A percentile compares a stretch with the other conserved stretches of the same genome.
These are phyloP conservation scores for Boechera divaricarpa DNA, from an alignment of 345 rosid genomes.

Conservation along the genomic window DNA sequence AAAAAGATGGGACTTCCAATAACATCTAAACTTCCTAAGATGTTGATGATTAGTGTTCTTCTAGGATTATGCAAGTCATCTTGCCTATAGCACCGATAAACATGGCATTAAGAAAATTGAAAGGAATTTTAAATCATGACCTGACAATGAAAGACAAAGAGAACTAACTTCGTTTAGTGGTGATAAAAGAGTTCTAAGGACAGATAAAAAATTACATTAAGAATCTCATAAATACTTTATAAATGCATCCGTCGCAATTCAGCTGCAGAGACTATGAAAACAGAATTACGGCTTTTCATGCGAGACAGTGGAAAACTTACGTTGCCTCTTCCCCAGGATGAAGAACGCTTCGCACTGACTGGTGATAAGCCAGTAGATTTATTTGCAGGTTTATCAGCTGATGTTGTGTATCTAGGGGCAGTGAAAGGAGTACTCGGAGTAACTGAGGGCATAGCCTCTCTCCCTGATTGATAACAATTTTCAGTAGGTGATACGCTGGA, in stretches of 20 bases:
- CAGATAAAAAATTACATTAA: not conserved
- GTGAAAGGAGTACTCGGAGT: slow-evolving; percentile 65
- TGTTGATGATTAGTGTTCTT: not conserved
- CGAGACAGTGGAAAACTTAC: slow-evolving; percentile 56
- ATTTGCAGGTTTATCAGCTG: slow-evolving; percentile 63
- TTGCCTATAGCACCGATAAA: not conserved
- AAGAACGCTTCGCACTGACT: slow-evolving; percentile 61
- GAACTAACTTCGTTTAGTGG: slow-evolving; percentile 1
- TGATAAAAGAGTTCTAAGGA: not conserved
- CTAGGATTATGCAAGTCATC: not conserved
- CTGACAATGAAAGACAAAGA: not conserved
- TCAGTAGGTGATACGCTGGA: slow-evolving; percentile 59
- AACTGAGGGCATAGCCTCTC: slow-evolving; percentile 71
- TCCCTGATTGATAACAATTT: slow-evolving; percentile 77
- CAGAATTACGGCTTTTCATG: slow-evolving; percentile 18
- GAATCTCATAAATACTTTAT: not conserved
- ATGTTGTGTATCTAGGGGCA: slow-evolving; percentile 58
- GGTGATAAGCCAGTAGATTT: slow-evolving; percentile 61
- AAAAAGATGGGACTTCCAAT: not conserved
- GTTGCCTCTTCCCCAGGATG: slow-evolving; percentile 88
- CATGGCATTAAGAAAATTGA: not conserved
- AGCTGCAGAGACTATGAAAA: slow-evolving; percentile 8
- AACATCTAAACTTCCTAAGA: slow-evolving; percentile 14
- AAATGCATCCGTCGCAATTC: not conserved
- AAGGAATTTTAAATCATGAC: not conserved